Evolutionary conservation across 805 yeast genomes (phyloP), one percentile per base, ranked within the genome.

Genomic region (Lipomyces orientalis): DNA sequence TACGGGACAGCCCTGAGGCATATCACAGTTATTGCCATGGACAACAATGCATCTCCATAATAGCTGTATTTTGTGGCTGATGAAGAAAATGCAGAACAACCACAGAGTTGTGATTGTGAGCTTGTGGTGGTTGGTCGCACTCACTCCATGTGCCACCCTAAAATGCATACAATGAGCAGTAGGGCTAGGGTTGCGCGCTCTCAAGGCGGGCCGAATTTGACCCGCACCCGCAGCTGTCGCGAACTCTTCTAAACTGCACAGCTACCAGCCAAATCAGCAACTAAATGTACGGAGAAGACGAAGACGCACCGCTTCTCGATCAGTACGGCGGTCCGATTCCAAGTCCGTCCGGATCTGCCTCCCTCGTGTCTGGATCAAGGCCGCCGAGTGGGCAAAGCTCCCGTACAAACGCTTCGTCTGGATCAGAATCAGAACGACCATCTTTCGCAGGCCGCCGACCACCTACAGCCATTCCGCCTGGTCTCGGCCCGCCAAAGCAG

Each of bases 401-500:
- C 22, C 10, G 22, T 19, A 43, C 19, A 22, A 22, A 12, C 8
- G 55, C 4, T 22, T n/a, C 16, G 34, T 31, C 51, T 16, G 51
- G 51, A 34, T 35, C 60, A 22, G 22, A 16, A 37, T 19, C 60
- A 29, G 19, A 14, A 10, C 33, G 49, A 14, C 16, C 58, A 12
- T 19, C 58, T 7, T 31, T 52, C 55, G 55, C 29, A 33, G 54
- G 12, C 61, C 52, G 61, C 19, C 22, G 57, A 14, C 49, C 49
- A 16, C 60, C 64, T 4, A 34, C 22, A 16, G 46, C 43, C 25
- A 62, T 62, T 22, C 65, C 65, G 16, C 65, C 61, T 19, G 29
- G 54, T 22, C 61, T 62, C 16, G 65, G 65, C 8, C 65, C 65
- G 12, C 65, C 68, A 10, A 64, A 65, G 54, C 51, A 70, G 3